These are phyloP conservation scores for Hibiscus tridactylites DNA, from an alignment of 345 rosid genomes.

Conservation along the genomic window DNA sequence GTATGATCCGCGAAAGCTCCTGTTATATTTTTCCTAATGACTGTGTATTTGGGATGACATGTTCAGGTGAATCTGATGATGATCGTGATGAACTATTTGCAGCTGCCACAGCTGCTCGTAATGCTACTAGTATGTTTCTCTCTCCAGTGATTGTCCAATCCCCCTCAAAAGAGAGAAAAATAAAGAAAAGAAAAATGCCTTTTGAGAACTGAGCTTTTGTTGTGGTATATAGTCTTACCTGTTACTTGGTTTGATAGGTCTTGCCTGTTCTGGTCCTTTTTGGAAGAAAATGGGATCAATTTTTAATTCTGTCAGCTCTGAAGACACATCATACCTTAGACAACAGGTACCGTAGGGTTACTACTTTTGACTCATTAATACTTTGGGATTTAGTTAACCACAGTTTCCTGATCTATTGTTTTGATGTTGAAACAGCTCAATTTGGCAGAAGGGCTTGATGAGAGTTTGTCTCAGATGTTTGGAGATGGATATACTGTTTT, in stretches of 20 bases:
- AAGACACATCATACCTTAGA: constrained; percentile 57
- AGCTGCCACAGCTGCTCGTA: constrained; percentile 76
- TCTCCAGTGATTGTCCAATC: not conserved
- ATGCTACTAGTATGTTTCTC: constrained; percentile 47
- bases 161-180: not conserved
- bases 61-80: constrained; percentile 82
- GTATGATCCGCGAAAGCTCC: not conserved
- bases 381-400: constrained; percentile 6
- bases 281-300: constrained; percentile 85
- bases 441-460: constrained; percentile 64
- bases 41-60: constrained; percentile 3
- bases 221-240: not conserved
- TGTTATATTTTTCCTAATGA: not conserved
- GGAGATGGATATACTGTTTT: constrained; percentile 33
- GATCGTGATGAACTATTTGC: constrained; percentile 75
- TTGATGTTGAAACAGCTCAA: constrained; percentile 42
- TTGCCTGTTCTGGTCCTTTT: constrained; percentile 59
- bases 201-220: not conserved
- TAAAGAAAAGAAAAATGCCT: not conserved
- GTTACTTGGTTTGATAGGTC: constrained; percentile 36
- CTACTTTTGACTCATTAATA: constrained; percentile 10
- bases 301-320: constrained; percentile 53
- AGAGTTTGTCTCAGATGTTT: constrained; percentile 53
- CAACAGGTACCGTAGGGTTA: constrained; percentile 53
- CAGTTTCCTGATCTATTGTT: constrained; percentile 8